Base-by-base conservation (phyloP, 2,329 filamentous ascomycete species). In the Aspergillus sergii region DNA sequence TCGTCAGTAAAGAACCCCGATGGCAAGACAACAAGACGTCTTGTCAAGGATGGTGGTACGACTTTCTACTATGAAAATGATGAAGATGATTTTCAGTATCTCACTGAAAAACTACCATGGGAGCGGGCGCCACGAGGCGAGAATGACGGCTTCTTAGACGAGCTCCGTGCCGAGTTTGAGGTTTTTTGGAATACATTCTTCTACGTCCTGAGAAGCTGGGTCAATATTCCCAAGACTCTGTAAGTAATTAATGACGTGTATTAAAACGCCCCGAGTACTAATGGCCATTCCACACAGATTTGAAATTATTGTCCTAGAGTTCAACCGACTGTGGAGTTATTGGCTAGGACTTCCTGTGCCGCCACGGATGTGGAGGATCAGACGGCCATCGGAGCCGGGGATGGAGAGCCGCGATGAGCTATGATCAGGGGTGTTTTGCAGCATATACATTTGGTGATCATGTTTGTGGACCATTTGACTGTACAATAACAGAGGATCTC, bases 201-300 rank as follows among this genome's bases (percentile, higher is more conserved):
- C 69, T 87, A 89, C 69, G 88, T 98, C 2, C 28, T 95, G 10
- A 83, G 77, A 67, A 86, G 86, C 64, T 99, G 93, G 92, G 60
- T 88, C 7, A 79, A 83, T 26, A 81, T 93, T 55, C 94, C 94
- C 0, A 82, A 78, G 53, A 85, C 85, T 65, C 61, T 91, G 91
- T 95, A 85, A 88, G 91, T 88, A 21, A 46, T 50, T 50, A 11
- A 11, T n/a, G 7, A 14, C 9, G 46, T 14, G 16, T 5, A 39
- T 19, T 9, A 10, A 19, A 54, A 28, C 26, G 10, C 26, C 26
- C n/a, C 16, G 3, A 16, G 21, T 41, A 48, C 39, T 53, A n/a
- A 59, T 32, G 6, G 45, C 9, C 23, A 26, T 50, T 9, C 32
- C 9, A 4, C 63, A 36, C 63, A 87, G 85, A 55, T 80, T 79